Conservation (phyloP, 805 yeast genomes). For the Candida koratica region DNA sequence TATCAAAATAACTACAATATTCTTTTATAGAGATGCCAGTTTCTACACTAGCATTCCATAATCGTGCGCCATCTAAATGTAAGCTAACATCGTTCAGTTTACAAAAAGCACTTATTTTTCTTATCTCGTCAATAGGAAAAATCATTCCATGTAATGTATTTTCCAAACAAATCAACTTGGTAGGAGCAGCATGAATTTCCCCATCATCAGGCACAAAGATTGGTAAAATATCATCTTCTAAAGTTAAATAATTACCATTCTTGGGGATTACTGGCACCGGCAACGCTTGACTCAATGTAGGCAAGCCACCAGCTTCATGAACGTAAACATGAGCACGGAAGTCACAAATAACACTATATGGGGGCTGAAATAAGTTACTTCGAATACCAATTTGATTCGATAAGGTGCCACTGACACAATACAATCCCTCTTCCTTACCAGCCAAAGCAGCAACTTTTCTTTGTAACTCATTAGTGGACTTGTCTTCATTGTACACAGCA, state of each 20-base stretch:
- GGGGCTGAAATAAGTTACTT: slow-evolving; percentile 74
- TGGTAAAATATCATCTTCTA: slow-evolving; percentile 49
- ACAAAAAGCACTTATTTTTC: slow-evolving; percentile 33
- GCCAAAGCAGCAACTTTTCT: slow-evolving; percentile 59
- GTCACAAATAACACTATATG: slow-evolving; percentile 82
- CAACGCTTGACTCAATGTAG: slow-evolving; percentile 88
- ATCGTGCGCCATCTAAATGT: slow-evolving; percentile 43
- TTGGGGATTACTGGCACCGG: slow-evolving; percentile 76
- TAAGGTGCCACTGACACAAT: slow-evolving; percentile 84
- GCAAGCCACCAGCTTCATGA: slow-evolving; percentile 89
- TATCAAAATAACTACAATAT: slow-evolving; percentile 38
- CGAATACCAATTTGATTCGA: slow-evolving; percentile 85
- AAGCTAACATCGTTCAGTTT: slow-evolving; percentile 29
- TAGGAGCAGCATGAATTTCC: slow-evolving; percentile 43
- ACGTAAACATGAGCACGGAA: slow-evolving; percentile 77
- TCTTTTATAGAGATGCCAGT: slow-evolving; percentile 38
- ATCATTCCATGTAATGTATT: slow-evolving; percentile 43
- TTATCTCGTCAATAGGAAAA: slow-evolving; percentile 38
- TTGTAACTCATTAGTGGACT: slow-evolving; percentile 63
- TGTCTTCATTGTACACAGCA: slow-evolving; percentile 84
- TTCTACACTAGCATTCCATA: slow-evolving; percentile 42
- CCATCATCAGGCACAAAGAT: slow-evolving; percentile 41
- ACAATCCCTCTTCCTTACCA: slow-evolving; percentile 78
- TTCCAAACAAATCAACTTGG: slow-evolving; percentile 41
- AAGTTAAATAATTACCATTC: slow-evolving; percentile 71